Base-by-base conservation (phyloP, 1,284 basidiomycete genomes). In the Mycocalia duriaeana region DNA sequence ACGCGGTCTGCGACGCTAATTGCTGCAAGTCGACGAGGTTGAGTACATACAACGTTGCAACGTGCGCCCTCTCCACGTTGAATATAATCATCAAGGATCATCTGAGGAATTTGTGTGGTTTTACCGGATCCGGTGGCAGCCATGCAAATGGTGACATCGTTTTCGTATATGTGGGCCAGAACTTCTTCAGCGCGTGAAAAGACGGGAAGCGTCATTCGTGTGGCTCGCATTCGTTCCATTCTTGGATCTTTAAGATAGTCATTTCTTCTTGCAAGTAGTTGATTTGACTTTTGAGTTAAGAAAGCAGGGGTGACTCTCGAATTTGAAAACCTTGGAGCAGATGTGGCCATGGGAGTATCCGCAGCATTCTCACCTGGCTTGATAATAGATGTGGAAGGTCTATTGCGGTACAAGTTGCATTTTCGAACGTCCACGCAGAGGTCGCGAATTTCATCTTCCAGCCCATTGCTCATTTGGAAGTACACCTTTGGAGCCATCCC, bases 71-170 rank as follows among this genome's bases (percentile, higher is more conserved):
- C 74, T 23, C 84, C 89, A 25, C 76, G 73, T 24, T 86, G 75
- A 55, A 94, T 94, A 60, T 77, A 87, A 44, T 90, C 79, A 60
- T 98, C 94, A 42, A 98, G 78, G 51, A 97, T 82, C 42, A 97
- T 75, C 66, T 97, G 94, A 2, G 94, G 94, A 31, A 97, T 82
- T 63, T 98, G 94, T 0, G 94, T 97, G 6, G 94, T 96, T 70
- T 97, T 97, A 7, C 94, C 94, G 1, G 92, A 96, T 37, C 94
- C 94, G 1, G 94, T 97, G 2, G 92, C 86, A 22, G 94, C 94
- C 89, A 95, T 93, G 55, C 89, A 85, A 52, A 98, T 89, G 1
- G 89, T 92, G 48, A 97, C 90, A 26, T 94, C 89, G 64, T 96
- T 85, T 34, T 81, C 70, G 35, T 76, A 72, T 56, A 97, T 82